phyloP scores from a whole-genome alignment of 2,329 filamentous ascomycete species.

The Botryotinia calthae region DNA sequence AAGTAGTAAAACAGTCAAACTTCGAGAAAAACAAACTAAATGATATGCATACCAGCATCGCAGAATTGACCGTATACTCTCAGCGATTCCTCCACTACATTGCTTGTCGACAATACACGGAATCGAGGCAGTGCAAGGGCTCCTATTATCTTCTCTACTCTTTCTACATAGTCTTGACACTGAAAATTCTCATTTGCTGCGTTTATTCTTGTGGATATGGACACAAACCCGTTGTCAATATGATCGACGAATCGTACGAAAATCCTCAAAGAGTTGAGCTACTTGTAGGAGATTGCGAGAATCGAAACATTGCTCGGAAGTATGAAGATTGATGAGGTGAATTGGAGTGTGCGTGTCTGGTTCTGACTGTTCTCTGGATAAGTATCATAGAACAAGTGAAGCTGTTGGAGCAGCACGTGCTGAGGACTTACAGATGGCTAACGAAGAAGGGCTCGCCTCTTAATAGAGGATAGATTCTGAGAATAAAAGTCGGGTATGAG shows the following conservation, averaged over 20 bases:
- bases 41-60: background rate
- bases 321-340: too few relatives aligned
- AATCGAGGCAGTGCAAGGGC: background rate
- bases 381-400: too few relatives aligned
- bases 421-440: background rate
- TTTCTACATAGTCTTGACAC: background rate
- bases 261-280: background rate
- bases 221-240: background rate
- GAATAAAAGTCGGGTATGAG: background rate
- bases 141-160: background rate
- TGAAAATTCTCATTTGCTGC: background rate
- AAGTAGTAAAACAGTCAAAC: background rate
- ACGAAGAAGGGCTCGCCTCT: background rate
- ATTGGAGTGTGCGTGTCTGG: background rate
- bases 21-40: too few relatives aligned
- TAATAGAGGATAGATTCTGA: background rate
- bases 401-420: background rate
- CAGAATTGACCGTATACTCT: background rate
- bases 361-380: background rate
- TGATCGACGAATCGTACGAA: background rate
- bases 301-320: background rate
- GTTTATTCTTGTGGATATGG: background rate
- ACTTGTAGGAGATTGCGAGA: background rate
- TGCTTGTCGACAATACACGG: background rate
- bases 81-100: background rate